Percentiles rank a stretch among this genome's conserved stretches.
Evolutionary conservation across 768 basidiomycete genomes (phyloP).

Genomic region (Mycena vitilis): DNA sequence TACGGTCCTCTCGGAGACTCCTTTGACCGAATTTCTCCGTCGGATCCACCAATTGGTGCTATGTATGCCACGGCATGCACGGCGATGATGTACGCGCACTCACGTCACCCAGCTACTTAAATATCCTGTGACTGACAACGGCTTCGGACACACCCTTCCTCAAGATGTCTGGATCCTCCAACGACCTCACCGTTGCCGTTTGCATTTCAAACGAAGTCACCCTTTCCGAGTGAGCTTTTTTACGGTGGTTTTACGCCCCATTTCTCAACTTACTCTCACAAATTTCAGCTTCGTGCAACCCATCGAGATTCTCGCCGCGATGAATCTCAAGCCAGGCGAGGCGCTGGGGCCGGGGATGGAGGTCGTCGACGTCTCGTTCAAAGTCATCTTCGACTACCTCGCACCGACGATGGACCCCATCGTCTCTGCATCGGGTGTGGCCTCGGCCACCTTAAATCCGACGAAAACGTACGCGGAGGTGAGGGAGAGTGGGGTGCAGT

Average conservation of each 20-base stretch:
- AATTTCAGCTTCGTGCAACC: conserved; percentile 34
- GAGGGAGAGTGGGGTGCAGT: conserved; percentile 36
- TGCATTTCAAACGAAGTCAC: conserved; percentile 35
- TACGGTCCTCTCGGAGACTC: no score
- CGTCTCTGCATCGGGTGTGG: conserved; percentile 25
- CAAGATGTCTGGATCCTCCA: conserved; percentile 16
- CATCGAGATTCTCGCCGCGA: conserved; percentile 34
- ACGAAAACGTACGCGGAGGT: conserved; percentile 41
- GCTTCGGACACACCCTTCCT: neutral
- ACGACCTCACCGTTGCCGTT: conserved; percentile 35
- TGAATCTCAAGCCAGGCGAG: conserved; percentile 21
- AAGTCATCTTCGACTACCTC: conserved; percentile 37
- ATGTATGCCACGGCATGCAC: neutral
- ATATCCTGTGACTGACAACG: neutral
- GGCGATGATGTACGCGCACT: neutral
- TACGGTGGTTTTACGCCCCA: neutral
- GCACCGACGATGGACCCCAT: conserved; percentile 37
- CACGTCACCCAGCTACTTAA: neutral
- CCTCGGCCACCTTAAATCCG: conserved; percentile 34
- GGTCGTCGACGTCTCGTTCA: conserved; percentile 24
- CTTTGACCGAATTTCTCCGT: neutral
- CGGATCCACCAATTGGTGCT: neutral
- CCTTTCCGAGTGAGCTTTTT: conserved; percentile 23
- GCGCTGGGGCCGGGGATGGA: conserved; percentile 1
- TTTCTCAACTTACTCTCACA: neutral